Conservation (phyloP, 2,329 filamentous ascomycete genomes). For the Epichloe sibirici region DNA sequence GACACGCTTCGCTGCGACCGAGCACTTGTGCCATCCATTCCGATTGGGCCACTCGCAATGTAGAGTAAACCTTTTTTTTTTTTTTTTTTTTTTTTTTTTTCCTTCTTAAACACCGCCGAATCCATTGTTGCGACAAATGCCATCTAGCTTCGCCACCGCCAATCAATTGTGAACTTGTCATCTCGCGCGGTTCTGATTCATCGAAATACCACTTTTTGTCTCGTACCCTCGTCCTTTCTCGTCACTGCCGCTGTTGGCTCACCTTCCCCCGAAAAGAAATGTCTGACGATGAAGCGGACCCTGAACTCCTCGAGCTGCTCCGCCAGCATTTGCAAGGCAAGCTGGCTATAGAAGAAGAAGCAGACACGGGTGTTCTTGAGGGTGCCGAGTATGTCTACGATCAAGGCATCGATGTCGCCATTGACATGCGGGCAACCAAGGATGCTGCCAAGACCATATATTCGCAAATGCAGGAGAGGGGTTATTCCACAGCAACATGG, state of each 20-base stretch:
- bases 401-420: slow-evolving; percentile 83
- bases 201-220: neutral
- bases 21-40: neutral
- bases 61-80: neutral
- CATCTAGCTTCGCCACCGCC: neutral
- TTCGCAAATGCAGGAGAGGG: slow-evolving; percentile 67
- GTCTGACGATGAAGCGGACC: slow-evolving; percentile 88
- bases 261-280: slow-evolving; percentile 21
- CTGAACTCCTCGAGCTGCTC: slow-evolving; percentile 74
- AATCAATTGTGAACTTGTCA: neutral
- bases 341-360: slow-evolving; percentile 39
- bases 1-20: neutral
- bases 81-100: neutral
- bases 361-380: slow-evolving; percentile 72
- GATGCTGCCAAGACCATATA: slow-evolving; percentile 70
- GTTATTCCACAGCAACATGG: slow-evolving; percentile 80
- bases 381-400: slow-evolving; percentile 79
- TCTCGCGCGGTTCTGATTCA: neutral
- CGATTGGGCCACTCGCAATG: slow-evolving; percentile 1
- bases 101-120: neutral
- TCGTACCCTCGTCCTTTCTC: neutral
- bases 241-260: slow-evolving; percentile 9
- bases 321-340: slow-evolving; percentile 63
- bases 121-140: neutral
- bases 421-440: slow-evolving; percentile 75